Evolutionary conservation across 1,284 basidiomycete species (phyloP).

Genomic region (Ustilago shanxiensis): DNA sequence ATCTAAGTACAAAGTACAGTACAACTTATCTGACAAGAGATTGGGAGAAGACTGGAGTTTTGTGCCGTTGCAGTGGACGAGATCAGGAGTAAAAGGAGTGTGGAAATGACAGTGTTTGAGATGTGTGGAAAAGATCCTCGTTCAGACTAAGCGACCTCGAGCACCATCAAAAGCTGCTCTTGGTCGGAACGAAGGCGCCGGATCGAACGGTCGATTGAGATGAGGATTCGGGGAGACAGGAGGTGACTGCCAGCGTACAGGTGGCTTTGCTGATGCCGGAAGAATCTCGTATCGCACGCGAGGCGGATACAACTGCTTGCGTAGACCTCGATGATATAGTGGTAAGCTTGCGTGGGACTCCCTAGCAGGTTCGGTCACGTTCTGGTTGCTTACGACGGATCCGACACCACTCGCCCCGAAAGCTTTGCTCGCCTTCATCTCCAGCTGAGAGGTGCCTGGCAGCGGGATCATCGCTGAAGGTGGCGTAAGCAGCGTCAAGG

Average conservation of each 20-base stretch:
- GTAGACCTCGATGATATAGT: slow-evolving; percentile 29
- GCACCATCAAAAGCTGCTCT: slow-evolving; percentile 2
- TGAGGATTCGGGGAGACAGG: neutral
- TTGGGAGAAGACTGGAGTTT: no score
- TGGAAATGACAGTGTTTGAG: neutral
- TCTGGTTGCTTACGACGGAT: neutral
- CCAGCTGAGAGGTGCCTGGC: neutral
- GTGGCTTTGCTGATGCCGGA: neutral
- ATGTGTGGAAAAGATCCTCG: neutral
- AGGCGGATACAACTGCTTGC: slow-evolving; percentile 36
- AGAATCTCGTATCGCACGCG: slow-evolving; percentile 26
- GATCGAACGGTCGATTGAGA: neutral
- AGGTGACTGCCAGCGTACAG: neutral
- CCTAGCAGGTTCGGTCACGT: neutral
- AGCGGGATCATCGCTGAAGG: neutral
- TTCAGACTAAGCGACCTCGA: neutral
- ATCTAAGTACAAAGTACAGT: slow-evolving; percentile 1
- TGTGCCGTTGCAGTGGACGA: neutral
- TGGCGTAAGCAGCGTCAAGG: neutral
- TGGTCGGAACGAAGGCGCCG: neutral
- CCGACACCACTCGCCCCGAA: neutral
- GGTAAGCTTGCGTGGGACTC: slow-evolving; percentile 12
- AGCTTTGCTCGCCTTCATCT: neutral
- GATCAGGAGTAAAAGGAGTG: neutral
- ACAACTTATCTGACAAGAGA: no score